These are phyloP conservation scores for Nannizziopsis arthrosporioides DNA, from an alignment of 2,329 filamentous ascomycete species.

Conservation along the genomic window DNA sequence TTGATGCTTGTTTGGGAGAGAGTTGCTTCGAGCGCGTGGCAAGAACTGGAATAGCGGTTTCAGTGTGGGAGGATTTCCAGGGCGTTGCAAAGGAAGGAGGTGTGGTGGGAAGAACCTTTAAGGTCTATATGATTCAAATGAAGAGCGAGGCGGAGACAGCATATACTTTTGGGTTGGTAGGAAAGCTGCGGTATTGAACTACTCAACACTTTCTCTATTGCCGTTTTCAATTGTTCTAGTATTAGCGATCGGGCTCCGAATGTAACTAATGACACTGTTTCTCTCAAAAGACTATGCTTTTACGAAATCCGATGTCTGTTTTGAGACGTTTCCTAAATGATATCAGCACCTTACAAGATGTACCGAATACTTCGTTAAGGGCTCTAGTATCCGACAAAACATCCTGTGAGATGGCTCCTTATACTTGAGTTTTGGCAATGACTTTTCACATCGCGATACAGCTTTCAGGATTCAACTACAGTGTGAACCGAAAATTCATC, in stretches of 20 bases:
- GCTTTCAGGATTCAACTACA: too few relatives aligned
- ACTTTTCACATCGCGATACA: too few relatives aligned
- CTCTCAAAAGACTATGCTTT: too few relatives aligned
- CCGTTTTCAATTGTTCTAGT: not conserved
- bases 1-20: slow-evolving; percentile 77
- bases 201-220: not conserved
- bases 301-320: too few relatives aligned
- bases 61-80: slow-evolving; percentile 70
- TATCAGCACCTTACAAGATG: too few relatives aligned
- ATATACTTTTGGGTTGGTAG: slow-evolving; percentile 45
- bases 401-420: too few relatives aligned
- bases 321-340: too few relatives aligned
- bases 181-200: slow-evolving; percentile 40
- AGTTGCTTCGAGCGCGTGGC: slow-evolving; percentile 76
- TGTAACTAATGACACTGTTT: too few relatives aligned
- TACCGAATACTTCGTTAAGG: too few relatives aligned
- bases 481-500: too few relatives aligned
- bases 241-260: not conserved
- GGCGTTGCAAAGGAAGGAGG: slow-evolving; percentile 46
- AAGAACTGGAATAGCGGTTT: slow-evolving; percentile 74
- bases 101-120: slow-evolving; percentile 46
- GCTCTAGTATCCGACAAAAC: too few relatives aligned
- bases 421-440: too few relatives aligned
- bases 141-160: slow-evolving; percentile 42
- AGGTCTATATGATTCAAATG: slow-evolving; percentile 56